A percentile compares a stretch with the other conserved stretches of the same genome.
These are phyloP conservation scores for Fusarium chlamydosporum DNA, from an alignment of 2,329 filamentous ascomycete genomes.

Conservation along the genomic window DNA sequence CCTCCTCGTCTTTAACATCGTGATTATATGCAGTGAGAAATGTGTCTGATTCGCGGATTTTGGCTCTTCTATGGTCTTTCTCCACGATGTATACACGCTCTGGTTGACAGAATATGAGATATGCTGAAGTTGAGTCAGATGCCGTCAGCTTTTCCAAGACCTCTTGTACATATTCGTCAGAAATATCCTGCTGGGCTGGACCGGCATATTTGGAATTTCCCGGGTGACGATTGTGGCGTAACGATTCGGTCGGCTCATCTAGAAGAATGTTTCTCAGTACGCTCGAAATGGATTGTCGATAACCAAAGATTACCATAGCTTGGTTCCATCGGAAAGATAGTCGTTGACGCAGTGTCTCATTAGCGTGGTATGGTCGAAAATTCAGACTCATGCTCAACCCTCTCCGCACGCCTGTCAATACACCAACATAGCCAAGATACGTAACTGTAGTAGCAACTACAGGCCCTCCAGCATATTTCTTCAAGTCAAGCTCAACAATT, in stretches of 20 bases:
- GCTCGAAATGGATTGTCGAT: slow-evolving; percentile 48
- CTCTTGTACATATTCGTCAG: slow-evolving; percentile 20
- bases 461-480: slow-evolving; percentile 52
- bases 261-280: slow-evolving; percentile 46
- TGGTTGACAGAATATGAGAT: slow-evolving; percentile 52
- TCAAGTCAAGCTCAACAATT: slow-evolving; percentile 67
- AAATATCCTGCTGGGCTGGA: not conserved
- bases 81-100: slow-evolving; percentile 47
- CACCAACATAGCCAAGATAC: slow-evolving; percentile 65
- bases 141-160: slow-evolving; percentile 36
- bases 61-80: slow-evolving; percentile 48
- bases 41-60: slow-evolving; percentile 34
- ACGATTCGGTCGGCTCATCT: not conserved
- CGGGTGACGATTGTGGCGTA: not conserved
- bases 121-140: slow-evolving; percentile 50
- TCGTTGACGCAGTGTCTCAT: slow-evolving; percentile 25
- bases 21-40: slow-evolving; percentile 52
- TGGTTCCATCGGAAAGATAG: slow-evolving; percentile 51
- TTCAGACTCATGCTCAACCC: slow-evolving; percentile 65
- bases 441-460: slow-evolving; percentile 63
- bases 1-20: slow-evolving; percentile 45
- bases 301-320: slow-evolving; percentile 47
- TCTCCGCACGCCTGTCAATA: slow-evolving; percentile 63
- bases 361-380: slow-evolving; percentile 56
- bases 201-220: accelerated